Evolutionary conservation across 163 green algal genomes (phyloP).

Genomic region (Prototheca stagnorum): DNA sequence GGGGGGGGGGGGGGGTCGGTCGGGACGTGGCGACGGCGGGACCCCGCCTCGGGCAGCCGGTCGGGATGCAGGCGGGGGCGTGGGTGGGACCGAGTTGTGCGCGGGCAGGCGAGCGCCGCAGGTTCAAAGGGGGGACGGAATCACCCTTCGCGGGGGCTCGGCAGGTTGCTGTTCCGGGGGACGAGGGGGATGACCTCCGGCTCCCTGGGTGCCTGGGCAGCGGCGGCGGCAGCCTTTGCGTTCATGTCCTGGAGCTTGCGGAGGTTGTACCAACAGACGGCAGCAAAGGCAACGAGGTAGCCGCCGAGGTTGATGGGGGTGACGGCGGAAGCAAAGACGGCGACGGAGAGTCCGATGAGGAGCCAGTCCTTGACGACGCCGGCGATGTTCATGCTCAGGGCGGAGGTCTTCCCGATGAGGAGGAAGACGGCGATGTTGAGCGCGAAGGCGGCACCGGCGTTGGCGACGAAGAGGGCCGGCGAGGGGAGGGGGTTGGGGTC

Average conservation of each 20-base stretch:
- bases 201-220: no score
- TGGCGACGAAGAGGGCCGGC: constrained; percentile 32
- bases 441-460: constrained; percentile 35
- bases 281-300: constrained; percentile 48
- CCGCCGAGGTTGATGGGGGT: constrained; percentile 45
- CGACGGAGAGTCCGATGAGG: constrained; percentile 48
- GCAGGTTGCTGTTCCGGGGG: no score
- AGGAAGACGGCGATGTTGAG: constrained; percentile 74
- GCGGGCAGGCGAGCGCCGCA: no score
- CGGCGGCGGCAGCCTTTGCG: background rate
- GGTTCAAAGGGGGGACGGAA: no score
- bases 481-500: constrained; percentile 14
- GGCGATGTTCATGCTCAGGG: constrained; percentile 72
- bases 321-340: constrained; percentile 38
- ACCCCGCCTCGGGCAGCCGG: no score
- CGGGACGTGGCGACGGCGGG: no score
- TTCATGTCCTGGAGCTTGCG: constrained; percentile 22
- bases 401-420: constrained; percentile 57
- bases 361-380: constrained; percentile 74
- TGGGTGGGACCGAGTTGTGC: no score
- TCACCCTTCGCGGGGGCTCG: no score
- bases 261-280: constrained; percentile 55
- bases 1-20: no score
- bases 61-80: no score
- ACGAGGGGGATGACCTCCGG: no score